A percentile compares a stretch with the other conserved stretches of the same genome.
Evolutionary conservation across 805 yeast genomes (phyloP).

Genomic region (Lipomyces kockii): DNA sequence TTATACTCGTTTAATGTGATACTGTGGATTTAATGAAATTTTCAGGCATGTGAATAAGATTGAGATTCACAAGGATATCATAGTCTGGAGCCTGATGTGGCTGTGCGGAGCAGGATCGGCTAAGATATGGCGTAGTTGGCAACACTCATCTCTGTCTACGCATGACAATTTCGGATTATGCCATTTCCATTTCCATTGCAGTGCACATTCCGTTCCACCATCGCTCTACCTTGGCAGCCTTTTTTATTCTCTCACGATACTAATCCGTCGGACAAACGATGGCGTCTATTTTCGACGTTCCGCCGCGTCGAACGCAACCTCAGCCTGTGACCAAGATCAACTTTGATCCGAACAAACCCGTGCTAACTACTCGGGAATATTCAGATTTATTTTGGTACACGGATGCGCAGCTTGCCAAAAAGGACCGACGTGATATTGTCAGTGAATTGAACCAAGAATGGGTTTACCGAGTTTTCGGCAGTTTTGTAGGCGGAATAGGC

Average conservation of each 20-base stretch:
- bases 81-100: neutral
- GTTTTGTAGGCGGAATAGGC: constrained; percentile 10
- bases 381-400: constrained; percentile 32
- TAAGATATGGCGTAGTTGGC: too few species aligned
- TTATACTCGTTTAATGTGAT: neutral
- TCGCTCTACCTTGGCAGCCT: neutral
- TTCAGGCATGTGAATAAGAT: too few species aligned
- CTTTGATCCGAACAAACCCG: constrained; percentile 16
- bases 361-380: constrained; percentile 16
- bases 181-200: too few species aligned
- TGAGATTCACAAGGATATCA: too few species aligned
- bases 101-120: neutral
- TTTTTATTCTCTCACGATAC: neutral
- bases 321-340: constrained; percentile 18
- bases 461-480: constrained; percentile 25
- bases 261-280: neutral
- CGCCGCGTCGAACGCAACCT: constrained; percentile 27
- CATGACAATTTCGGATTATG: too few species aligned
- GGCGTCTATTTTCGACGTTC: constrained; percentile 26
- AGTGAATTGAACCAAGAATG: constrained; percentile 18
- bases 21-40: neutral
- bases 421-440: constrained; percentile 28
- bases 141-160: too few species aligned
- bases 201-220: neutral
- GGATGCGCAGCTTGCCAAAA: constrained; percentile 23